A percentile compares a stretch with the other conserved stretches of the same genome.
phyloP scores from a whole-genome alignment of 306 rosid genomes.

The Cajanus cajan region DNA sequence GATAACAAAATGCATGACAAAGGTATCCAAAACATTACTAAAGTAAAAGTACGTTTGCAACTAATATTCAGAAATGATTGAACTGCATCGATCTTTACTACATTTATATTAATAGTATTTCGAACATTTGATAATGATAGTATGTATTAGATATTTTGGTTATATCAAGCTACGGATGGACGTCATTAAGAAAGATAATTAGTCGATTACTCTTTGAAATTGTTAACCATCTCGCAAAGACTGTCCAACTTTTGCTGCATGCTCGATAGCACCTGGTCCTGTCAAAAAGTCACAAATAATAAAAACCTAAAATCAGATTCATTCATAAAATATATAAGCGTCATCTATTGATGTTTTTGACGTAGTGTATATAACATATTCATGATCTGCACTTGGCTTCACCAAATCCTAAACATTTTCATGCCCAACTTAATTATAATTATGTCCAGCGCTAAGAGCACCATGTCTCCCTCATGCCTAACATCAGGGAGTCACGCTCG shows the following conservation, averaged over 20 bases:
- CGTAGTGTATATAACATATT: too few species aligned
- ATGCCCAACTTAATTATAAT: too few species aligned
- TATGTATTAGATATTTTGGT: not conserved
- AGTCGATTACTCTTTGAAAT: conserved; percentile 48
- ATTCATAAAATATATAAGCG: too few species aligned
- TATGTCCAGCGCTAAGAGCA: too few species aligned
- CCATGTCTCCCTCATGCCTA: too few species aligned
- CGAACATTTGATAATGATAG: not conserved
- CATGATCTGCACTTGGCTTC: too few species aligned
- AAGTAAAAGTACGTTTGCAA: not conserved
- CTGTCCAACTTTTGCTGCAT: conserved; percentile 91
- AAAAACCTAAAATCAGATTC: not conserved
- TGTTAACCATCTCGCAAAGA: conserved; percentile 64
- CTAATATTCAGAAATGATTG: not conserved
- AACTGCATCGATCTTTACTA: not conserved
- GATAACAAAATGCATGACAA: conserved; percentile 6
- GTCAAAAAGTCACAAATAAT: not conserved
- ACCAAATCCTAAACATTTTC: too few species aligned
- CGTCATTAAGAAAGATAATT: conserved; percentile 39
- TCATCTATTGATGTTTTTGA: too few species aligned
- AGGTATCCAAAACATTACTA: not conserved
- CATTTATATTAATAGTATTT: not conserved
- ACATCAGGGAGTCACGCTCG: too few species aligned
- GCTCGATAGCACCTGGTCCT: conserved; percentile 77
- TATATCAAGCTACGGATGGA: not conserved